Percentiles rank a stretch among this genome's conserved stretches.
Conservation (phyloP, 306 rosid species). For the Lagenaria siceraria region DNA sequence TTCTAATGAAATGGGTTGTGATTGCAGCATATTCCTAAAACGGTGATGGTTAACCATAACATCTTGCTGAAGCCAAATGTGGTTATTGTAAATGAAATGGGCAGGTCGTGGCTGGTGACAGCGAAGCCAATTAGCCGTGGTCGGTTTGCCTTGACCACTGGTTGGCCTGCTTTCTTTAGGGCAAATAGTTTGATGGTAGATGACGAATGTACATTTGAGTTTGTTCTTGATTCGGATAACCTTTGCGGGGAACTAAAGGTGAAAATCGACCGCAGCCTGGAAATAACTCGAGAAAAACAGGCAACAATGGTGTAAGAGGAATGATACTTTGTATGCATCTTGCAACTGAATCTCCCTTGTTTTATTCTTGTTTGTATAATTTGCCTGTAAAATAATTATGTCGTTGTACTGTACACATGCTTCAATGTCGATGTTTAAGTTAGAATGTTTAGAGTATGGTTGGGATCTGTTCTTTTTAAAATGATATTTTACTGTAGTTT, state of each 20-base stretch:
- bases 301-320: neutral
- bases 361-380: neutral
- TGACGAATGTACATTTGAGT: slow-evolving; percentile 5
- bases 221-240: neutral
- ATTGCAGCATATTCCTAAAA: neutral
- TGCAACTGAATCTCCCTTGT: neutral
- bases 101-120: neutral
- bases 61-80: neutral
- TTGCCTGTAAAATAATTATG: neutral
- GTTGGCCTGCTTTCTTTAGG: neutral
- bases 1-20: neutral
- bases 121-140: neutral
- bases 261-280: neutral
- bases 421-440: neutral
- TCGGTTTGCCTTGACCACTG: neutral
- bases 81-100: neutral
- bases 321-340: neutral
- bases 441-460: neutral
- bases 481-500: neutral
- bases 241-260: neutral
- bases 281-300: neutral
- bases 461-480: neutral
- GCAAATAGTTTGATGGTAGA: neutral
- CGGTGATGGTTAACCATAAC: neutral
- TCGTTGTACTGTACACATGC: neutral